Conservation (phyloP, 345 rosid species). For the Bruguiera gymnorhiza region DNA sequence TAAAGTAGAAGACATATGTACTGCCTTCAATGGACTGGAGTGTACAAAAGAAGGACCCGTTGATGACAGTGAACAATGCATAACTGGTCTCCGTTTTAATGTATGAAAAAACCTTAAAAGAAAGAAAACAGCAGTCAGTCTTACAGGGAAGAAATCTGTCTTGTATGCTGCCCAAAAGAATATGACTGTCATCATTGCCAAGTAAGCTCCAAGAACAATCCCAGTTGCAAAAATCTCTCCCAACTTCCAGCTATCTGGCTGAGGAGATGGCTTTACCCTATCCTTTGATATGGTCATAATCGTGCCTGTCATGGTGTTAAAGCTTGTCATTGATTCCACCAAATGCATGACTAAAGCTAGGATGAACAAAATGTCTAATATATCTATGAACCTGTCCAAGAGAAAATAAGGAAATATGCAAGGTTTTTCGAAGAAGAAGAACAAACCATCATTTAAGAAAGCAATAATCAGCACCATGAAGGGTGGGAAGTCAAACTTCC, state of each 20-base stretch:
- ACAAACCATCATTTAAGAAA: slow-evolving; percentile 47
- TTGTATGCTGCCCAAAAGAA: slow-evolving; percentile 63
- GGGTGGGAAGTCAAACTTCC: slow-evolving; percentile 68
- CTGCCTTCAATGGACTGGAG: too few relatives aligned
- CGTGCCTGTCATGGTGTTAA: slow-evolving; percentile 33
- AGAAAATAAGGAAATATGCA: too few relatives aligned
- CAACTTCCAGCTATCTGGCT: slow-evolving; percentile 62
- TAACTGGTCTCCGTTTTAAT: neutral
- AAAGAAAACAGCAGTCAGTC: neutral
- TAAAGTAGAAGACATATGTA: too few relatives aligned
- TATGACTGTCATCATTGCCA: slow-evolving; percentile 67
- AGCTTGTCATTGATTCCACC: neutral
- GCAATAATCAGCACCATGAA: slow-evolving; percentile 68
- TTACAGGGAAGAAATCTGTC: slow-evolving; percentile 57
- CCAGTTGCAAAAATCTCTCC: slow-evolving; percentile 59
- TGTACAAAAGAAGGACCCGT: too few relatives aligned
- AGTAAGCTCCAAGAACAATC: slow-evolving; percentile 54
- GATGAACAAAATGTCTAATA: too few relatives aligned
- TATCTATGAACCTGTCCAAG: too few relatives aligned
- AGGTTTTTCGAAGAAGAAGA: too few relatives aligned
- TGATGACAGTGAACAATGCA: neutral
- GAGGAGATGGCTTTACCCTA: slow-evolving; percentile 63
- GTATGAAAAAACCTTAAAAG: too few relatives aligned
- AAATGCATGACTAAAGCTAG: too few relatives aligned
- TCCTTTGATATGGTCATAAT: slow-evolving; percentile 69